Evolutionary conservation across 257 asterid species (phyloP).

Genomic region (Ilex aquifolium): DNA sequence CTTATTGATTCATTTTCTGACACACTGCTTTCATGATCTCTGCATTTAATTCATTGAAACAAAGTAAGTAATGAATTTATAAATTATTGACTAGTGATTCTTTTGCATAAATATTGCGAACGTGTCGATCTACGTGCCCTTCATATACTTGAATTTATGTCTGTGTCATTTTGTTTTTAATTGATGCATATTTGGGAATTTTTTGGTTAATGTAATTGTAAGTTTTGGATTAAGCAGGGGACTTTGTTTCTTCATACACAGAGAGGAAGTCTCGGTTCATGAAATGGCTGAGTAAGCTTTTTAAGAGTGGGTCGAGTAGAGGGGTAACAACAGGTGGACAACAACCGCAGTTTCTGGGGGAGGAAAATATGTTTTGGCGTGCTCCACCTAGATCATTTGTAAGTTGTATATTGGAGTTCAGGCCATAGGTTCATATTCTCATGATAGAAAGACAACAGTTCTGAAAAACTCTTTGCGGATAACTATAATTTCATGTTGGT

Average conservation of each 20-base stretch:
- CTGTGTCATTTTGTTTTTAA: conserved; percentile 7
- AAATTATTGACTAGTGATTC: not conserved
- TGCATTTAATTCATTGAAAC: too few relatives aligned
- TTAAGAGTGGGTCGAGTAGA: conserved; percentile 55
- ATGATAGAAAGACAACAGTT: not conserved
- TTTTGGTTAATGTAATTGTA: conserved; percentile 17
- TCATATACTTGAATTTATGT: conserved; percentile 3
- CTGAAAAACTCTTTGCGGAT: too few relatives aligned
- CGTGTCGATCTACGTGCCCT: too few relatives aligned
- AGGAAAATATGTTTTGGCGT: conserved; percentile 74
- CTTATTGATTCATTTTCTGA: too few relatives aligned
- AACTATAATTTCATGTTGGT: not conserved
- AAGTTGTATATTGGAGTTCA: conserved; percentile 9
- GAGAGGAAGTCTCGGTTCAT: conserved; percentile 82
- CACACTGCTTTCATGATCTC: too few relatives aligned
- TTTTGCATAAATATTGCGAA: not conserved
- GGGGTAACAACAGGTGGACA: conserved; percentile 29
- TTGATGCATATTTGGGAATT: conserved; percentile 10
- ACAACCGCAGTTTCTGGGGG: conserved; percentile 72
- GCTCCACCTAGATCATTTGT: conserved; percentile 69
- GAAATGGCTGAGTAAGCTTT: conserved; percentile 86
- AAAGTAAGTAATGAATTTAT: conserved; percentile 1
- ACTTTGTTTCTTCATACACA: conserved; percentile 56
- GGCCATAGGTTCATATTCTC: conserved; percentile 2
- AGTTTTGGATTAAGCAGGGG: conserved; percentile 51